Base-by-base conservation (phyloP, 1,284 basidiomycete genomes). In the Malassezia caprae region DNA sequence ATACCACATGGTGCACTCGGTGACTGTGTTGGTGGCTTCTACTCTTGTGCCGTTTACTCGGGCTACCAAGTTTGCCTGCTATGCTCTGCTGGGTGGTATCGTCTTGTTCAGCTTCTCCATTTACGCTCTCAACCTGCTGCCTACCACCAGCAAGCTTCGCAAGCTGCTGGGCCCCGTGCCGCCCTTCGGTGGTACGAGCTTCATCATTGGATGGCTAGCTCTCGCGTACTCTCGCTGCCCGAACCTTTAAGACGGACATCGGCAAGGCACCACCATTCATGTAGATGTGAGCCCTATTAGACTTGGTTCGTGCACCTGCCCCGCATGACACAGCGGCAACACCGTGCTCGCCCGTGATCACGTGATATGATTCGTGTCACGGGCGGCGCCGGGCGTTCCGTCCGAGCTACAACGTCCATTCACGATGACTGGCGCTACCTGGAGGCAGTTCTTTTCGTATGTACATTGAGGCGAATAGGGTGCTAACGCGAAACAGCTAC, bases 381-480 rank as follows among this genome's bases (percentile, higher is more conserved):
- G 44, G 46, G 46, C 46, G 27, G 19, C 34, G 34, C 46, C 46
- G 46, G 46, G 32, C 23, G 8, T 28, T 28, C 17, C 44, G 46
- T 48, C 24, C n/a, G 12, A 34, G n/a, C 27, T 17, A 27, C 31
- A 4, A 35, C 31, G 23, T 39, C 23, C 31, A 48, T 30, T 32
- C 27, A 54, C 19, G 34, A 70, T 70, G 68, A 62, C 65, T 48
- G 60, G 60, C 48, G 68, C 68, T 58, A 63, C 68, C 53, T 71
- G 68, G 68, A 67, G 68, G 60, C 59, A 61, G 53, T 64, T 63
- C 63, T 67, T 71, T 54, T 69, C 68, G 68, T 71, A 58, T 47
- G 68, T 71, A 4, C 15, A 6, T 35, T 4, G 47, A 27, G 17
- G 5, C 1, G 19, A 21, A 31, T 8, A n/a, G 13, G 21, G 23